Evolutionary conservation across 1,284 basidiomycete genomes (phyloP), one percentile per base, ranked within the genome.

Genomic region (Ustilago lituana): DNA sequence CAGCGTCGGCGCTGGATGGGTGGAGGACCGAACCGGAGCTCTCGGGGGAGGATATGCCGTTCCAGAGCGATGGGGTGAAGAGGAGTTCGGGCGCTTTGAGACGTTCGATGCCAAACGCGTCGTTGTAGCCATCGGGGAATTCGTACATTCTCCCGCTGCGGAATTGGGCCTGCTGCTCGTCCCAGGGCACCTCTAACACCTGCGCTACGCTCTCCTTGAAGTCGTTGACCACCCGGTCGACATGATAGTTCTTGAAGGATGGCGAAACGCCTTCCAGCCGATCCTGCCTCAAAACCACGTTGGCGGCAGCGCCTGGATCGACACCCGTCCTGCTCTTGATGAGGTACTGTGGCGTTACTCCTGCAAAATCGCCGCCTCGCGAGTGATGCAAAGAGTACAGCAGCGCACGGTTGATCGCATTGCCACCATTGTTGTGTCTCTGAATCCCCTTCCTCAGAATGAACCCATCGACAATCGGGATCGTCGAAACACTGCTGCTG

Each of bases 401-500:
- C n/a, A 69, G 48, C 0, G 59, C 63, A n/a, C 38, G 59, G 31
- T 51, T 64, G 40, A 38, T 61, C 43, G 77, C 66, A 23, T 77
- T 71, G 17, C 80, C 80, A 5, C 70, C 72, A 33, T 75, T 76
- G 44, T 72, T 64, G 48, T 80, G 78, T 35, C 73, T 70, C 31
- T 74, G 72, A 79, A 62, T 65, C 89, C 94, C 94, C 87, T 97
- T 97, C 72, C 94, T 88, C 43, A 99, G 87, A 32, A 98, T 95
- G 78, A 98, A 99, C 0, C 96, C 96, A 78, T 99, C 96, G 8
- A 95, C 93, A 10, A 99, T 91, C 1, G 96, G 96, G 1, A 93
- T 93, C 15, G 96, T 92, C 64, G 92, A 94, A 9, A 90, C 89
- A 81, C 90, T 89, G 19, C 90, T 88, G 66, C 92, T 89, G 5